Evolutionary conservation across 805 yeast genomes (phyloP), one percentile per base, ranked within the genome.

Genomic region (Tetrapisispora taiwanensis): DNA sequence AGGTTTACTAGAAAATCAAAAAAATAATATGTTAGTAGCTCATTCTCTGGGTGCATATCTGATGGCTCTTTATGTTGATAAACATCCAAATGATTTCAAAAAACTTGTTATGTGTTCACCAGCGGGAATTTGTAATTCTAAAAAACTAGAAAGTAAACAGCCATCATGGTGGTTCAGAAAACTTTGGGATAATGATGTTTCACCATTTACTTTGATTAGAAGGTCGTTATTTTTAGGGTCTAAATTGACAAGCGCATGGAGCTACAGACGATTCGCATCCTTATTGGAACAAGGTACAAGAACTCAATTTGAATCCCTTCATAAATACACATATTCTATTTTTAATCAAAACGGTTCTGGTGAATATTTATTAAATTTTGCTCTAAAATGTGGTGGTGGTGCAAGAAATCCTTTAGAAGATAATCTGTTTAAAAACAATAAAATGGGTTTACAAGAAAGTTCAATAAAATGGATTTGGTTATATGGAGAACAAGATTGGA

Each of bases 21-120:
- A 69, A 19, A 50, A 71, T 72, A 45, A 78, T 77, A 46, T 65
- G 81, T 42, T 73, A 77, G 36, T 75, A 79, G 94, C 95, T 1
- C 98, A 90, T 64, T 88, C 96, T 0, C 72, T 92, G 75, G 98
- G 98, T 4, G 96, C 95, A 0, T 90, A 89, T 58, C 54, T 90
- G 19, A 75, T 83, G 58, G 74, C 81, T 0, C 63, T 81, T 4
- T 84, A 86, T 52, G 82, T 85, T 3, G 68, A 79, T 43, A 70
- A 71, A 43, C 65, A 71, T 49, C 86, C 90, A 0, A 64, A 69
- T 1, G 74, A 78, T 37, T 81, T 89, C 48, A 67, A 71, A 39
- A 82, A 81, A 53, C 58, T 90, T 30, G 57, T 88, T n/a, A 72
- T 89, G 68, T 81, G 86, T 7, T 84, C 95, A 0, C 97, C 97